phyloP scores from a whole-genome alignment of 2,329 filamentous ascomycete genomes.

The Eutypella sp. region DNA sequence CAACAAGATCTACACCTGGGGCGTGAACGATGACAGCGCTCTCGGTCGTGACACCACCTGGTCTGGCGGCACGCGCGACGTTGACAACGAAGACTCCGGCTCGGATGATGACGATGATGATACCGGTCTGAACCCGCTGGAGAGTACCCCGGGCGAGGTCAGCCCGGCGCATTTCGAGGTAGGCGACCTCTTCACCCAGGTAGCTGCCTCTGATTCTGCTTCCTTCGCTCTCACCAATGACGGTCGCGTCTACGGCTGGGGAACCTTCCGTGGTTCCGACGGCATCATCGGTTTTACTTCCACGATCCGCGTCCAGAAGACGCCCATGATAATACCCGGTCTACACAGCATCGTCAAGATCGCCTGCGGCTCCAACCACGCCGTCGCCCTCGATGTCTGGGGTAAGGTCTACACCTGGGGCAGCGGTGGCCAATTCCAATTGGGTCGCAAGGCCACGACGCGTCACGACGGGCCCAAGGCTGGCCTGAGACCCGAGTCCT shows the following conservation, averaged over 20 bases:
- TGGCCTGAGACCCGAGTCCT: conserved; percentile 1
- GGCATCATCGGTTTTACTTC: conserved; percentile 38
- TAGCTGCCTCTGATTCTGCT: conserved; percentile 58
- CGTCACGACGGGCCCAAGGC: conserved; percentile 33
- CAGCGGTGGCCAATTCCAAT: conserved; percentile 62
- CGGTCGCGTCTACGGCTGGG: conserved; percentile 64
- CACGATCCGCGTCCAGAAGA: conserved; percentile 33
- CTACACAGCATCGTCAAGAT: conserved; percentile 63
- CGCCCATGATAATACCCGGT: conserved; percentile 52
- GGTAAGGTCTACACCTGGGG: conserved; percentile 68
- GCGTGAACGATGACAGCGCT: conserved; percentile 72
- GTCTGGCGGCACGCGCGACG: conserved; percentile 58
- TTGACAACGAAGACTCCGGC: conserved; percentile 45
- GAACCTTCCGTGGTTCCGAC: conserved; percentile 55
- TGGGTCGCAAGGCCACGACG: conserved; percentile 57
- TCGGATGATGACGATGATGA: conserved; percentile 50
- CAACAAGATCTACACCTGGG: conserved; percentile 72
- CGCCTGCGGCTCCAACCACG: conserved; percentile 65
- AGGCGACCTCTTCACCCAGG: conserved; percentile 56
- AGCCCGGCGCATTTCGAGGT: conserved; percentile 54
- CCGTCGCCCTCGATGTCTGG: conserved; percentile 61
- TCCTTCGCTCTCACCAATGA: conserved; percentile 60
- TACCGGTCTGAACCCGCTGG: conserved; percentile 64
- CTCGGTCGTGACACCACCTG: conserved; percentile 64
- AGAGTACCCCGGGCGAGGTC: conserved; percentile 62